These are phyloP conservation scores for Symbiodinium pilosum DNA, from an alignment of 73 alveolate genomes.

Conservation along the genomic window DNA sequence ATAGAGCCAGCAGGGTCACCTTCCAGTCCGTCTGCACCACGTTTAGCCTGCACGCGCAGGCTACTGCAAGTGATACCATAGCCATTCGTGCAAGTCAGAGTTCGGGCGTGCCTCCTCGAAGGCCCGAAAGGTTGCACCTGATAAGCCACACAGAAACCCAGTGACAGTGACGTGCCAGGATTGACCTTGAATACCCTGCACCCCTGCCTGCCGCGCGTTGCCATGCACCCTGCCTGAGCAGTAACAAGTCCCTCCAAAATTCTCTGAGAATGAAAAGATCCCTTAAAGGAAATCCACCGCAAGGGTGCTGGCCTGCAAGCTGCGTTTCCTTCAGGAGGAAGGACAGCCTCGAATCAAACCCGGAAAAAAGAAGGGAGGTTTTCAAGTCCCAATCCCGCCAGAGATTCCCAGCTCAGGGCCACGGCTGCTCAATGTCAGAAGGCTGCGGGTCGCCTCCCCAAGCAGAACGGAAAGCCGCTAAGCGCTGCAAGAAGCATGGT, in stretches of 20 bases:
- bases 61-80: background rate
- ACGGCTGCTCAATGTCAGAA: conserved; percentile 54
- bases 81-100: background rate
- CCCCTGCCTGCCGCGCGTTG: conserved; percentile 67
- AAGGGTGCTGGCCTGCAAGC: background rate
- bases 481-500: too few species aligned
- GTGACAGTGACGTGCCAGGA: background rate
- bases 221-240: conserved; percentile 46
- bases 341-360: conserved; percentile 69
- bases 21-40: conserved; percentile 51
- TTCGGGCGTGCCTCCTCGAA: conserved; percentile 20
- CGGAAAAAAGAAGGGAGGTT: background rate
- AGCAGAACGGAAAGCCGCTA: too few species aligned
- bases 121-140: conserved; percentile 93
- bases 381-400: background rate
- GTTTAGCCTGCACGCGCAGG: conserved; percentile 28
- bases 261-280: too few species aligned
- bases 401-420: too few species aligned
- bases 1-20: too few species aligned
- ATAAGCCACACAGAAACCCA: background rate
- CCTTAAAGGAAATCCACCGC: background rate
- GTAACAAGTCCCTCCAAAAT: too few species aligned
- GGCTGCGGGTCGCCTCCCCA: conserved; percentile 75
- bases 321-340: conserved; percentile 45
- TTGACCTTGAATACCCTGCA: background rate